These are phyloP conservation scores for Trametes meyenii DNA, from an alignment of 768 basidiomycete species.

Conservation along the genomic window DNA sequence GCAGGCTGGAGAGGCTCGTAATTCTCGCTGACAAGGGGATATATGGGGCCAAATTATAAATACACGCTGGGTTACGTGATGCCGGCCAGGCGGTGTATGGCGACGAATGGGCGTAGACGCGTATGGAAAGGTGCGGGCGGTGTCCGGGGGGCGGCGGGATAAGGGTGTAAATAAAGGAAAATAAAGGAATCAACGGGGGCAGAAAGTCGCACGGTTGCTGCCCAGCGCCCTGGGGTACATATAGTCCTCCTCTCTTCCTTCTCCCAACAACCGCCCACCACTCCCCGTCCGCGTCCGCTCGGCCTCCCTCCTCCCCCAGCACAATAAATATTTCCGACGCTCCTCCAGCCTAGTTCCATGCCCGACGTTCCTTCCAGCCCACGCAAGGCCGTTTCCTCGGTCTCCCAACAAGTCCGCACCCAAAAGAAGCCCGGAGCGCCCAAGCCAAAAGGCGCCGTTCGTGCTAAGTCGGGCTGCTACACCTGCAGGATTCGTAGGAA, in stretches of 20 bases:
- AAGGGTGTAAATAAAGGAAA: conserved; percentile 23
- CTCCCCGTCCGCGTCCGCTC: conserved; percentile 25
- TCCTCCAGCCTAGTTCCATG: conserved; percentile 31
- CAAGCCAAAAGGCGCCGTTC: conserved; percentile 79
- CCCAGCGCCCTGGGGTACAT: conserved; percentile 37
- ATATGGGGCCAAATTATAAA: conserved; percentile 3
- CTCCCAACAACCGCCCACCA: conserved; percentile 27
- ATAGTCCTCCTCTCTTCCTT: conserved; percentile 38
- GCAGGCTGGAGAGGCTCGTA: neutral
- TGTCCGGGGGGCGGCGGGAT: conserved; percentile 22
- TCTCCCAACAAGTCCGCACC: conserved; percentile 30
- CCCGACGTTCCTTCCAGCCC: conserved; percentile 39
- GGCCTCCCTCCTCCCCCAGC: conserved; percentile 5
- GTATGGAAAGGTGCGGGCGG: conserved; percentile 11
- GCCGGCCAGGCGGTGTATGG: conserved; percentile 12
- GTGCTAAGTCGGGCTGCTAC: conserved; percentile 89
- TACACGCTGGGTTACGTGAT: conserved; percentile 18
- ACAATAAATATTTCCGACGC: conserved; percentile 8
- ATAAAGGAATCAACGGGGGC: conserved; percentile 23
- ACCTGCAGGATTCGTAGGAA: conserved; percentile 86
- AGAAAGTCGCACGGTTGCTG: conserved; percentile 29
- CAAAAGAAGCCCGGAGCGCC: conserved; percentile 54
- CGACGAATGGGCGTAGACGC: conserved; percentile 8
- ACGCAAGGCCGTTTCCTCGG: conserved; percentile 37
- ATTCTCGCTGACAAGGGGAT: conserved; percentile 12